phyloP scores from a whole-genome alignment of 192 early-diverging fungal species.

The Coemansia interrupta region DNA sequence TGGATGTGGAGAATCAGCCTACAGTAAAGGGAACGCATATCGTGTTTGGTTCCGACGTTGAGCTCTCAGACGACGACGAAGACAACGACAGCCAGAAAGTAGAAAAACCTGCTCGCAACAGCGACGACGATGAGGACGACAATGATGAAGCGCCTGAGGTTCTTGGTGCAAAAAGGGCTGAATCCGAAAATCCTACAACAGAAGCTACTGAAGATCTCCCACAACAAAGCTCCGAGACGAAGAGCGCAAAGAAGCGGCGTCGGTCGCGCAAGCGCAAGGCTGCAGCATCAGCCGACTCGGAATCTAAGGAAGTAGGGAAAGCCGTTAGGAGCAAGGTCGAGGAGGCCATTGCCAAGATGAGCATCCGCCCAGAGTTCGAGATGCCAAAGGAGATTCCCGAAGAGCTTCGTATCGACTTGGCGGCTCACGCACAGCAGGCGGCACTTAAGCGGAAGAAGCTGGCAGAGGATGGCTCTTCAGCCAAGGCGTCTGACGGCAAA shows the following conservation, averaged over 20 bases:
- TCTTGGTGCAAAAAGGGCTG: conserved; percentile 18
- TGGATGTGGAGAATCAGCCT: conserved; percentile 1
- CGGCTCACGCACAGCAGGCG: neutral
- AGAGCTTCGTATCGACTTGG: conserved; percentile 31
- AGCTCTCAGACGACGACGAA: conserved; percentile 15
- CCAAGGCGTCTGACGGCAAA: conserved; percentile 3
- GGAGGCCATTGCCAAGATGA: conserved; percentile 16
- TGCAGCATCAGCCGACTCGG: neutral
- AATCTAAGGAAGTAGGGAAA: too few relatives aligned
- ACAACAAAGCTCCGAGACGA: neutral
- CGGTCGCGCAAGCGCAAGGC: conserved; percentile 43
- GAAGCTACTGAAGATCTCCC: neutral
- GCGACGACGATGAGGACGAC: conserved; percentile 12
- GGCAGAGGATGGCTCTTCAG: neutral
- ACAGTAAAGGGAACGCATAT: conserved; percentile 8
- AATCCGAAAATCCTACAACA: neutral
- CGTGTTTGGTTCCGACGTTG: conserved; percentile 17
- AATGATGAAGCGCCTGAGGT: conserved; percentile 46
- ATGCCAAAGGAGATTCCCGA: conserved; percentile 37
- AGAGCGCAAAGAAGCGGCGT: conserved; percentile 22
- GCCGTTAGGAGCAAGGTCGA: conserved; percentile 4
- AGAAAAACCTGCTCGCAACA: neutral
- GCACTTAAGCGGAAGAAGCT: neutral
- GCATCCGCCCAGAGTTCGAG: neutral
- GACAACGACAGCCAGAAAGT: neutral